phyloP scores from a whole-genome alignment of 768 basidiomycete species.

The Suillus spraguei region DNA sequence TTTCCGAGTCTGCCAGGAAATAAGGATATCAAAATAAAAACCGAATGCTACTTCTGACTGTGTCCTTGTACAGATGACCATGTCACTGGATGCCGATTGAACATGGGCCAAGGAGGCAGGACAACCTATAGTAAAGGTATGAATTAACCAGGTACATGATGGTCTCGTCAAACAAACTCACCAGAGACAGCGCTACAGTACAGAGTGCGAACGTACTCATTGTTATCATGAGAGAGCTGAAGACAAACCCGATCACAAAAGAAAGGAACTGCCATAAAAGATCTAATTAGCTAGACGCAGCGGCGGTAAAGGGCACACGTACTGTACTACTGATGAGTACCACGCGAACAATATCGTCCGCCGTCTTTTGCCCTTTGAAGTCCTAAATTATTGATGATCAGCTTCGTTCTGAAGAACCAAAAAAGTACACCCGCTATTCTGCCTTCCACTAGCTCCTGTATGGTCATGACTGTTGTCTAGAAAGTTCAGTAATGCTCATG shows the following conservation, averaged over 20 bases:
- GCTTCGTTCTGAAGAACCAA: not conserved
- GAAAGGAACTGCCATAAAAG: constrained; percentile 27
- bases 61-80: constrained; percentile 49
- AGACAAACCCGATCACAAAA: constrained; percentile 31
- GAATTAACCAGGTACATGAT: not conserved
- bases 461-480: constrained; percentile 22
- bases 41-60: constrained; percentile 21
- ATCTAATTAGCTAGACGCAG: not conserved
- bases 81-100: constrained; percentile 60
- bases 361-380: constrained; percentile 33
- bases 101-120: constrained; percentile 73
- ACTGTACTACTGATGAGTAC: constrained; percentile 28
- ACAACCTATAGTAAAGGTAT: constrained; percentile 43
- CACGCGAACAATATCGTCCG: constrained; percentile 27
- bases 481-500: not conserved
- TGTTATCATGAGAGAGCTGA: constrained; percentile 29
- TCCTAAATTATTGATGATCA: constrained; percentile 23
- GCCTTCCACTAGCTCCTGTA: constrained; percentile 32
- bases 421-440: constrained; percentile 28
- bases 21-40: constrained; percentile 4
- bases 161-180: not conserved
- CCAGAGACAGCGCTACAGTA: constrained; percentile 8
- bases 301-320: constrained; percentile 16
- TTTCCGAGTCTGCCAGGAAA: not conserved
- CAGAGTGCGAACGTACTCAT: constrained; percentile 17